Conservation (phyloP, 805 yeast genomes). For the Saturnispora silvae region DNA sequence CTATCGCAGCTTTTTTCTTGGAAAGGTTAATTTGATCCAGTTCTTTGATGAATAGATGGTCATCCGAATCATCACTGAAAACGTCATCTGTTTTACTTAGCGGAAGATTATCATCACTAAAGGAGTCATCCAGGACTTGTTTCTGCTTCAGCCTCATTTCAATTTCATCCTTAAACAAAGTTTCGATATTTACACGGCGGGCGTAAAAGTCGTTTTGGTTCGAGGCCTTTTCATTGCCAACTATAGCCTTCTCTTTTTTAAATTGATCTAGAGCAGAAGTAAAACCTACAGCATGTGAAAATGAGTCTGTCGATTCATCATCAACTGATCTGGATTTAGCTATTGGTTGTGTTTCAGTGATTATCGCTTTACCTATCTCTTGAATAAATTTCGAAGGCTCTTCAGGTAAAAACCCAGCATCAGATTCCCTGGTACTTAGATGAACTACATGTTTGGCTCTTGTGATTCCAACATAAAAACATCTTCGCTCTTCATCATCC, state of each 20-base stretch:
- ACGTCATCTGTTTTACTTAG: background rate
- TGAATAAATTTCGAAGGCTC: conserved; percentile 6
- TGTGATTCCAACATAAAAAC: conserved; percentile 82
- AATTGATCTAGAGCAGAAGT: conserved; percentile 5
- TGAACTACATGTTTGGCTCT: conserved; percentile 49
- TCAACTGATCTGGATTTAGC: background rate
- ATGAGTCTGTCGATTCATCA: background rate
- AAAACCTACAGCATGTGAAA: conserved; percentile 1
- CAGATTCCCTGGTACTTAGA: conserved; percentile 16
- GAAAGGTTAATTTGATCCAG: conserved; percentile 4
- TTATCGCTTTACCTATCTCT: conserved; percentile 2
- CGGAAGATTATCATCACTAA: conserved; percentile 5
- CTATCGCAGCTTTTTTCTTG: too few species aligned
- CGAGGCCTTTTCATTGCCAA: background rate
- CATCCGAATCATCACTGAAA: conserved; percentile 7
- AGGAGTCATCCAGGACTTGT: conserved; percentile 2
- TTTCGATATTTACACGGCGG: conserved; percentile 1
- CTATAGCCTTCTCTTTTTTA: background rate
- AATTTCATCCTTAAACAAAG: background rate
- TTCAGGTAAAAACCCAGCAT: conserved; percentile 2
- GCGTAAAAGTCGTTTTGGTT: background rate
- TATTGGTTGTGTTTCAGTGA: conserved; percentile 4
- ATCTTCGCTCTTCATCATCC: conserved; percentile 68
- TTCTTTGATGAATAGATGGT: conserved; percentile 1
- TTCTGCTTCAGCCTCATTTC: background rate